These are phyloP conservation scores for Musa schizocarpa DNA, from an alignment of 176 grass and related monocot species.

Conservation along the genomic window DNA sequence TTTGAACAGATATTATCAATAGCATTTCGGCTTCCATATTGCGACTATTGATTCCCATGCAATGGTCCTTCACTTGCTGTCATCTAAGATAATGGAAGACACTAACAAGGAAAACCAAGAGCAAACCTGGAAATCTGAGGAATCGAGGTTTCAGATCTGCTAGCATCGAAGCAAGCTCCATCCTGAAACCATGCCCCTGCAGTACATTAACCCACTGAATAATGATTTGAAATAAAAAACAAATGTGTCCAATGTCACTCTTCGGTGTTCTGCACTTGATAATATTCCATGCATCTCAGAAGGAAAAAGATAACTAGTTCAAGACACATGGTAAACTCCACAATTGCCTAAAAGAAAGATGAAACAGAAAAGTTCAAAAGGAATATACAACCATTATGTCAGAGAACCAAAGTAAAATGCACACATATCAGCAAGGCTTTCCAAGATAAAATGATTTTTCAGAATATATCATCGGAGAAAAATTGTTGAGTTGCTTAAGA, in stretches of 20 bases:
- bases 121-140: conserved; percentile 86
- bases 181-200: conserved; percentile 79
- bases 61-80: background rate
- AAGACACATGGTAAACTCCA: no score
- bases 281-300: background rate
- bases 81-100: background rate
- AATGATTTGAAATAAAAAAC: background rate
- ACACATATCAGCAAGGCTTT: background rate
- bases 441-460: conserved; percentile 1
- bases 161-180: conserved; percentile 65
- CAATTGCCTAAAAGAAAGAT: no score
- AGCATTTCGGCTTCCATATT: background rate
- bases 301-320: background rate
- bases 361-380: background rate
- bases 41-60: background rate
- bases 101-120: conserved; percentile 16
- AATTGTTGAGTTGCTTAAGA: background rate
- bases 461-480: background rate
- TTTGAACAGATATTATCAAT: background rate
- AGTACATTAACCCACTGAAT: background rate
- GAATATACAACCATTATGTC: background rate
- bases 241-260: background rate
- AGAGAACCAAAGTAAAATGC: background rate
- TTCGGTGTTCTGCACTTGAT: background rate
- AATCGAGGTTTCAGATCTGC: conserved; percentile 71